Percentiles rank a stretch among this genome's conserved stretches.
Conservation (phyloP, 1,284 basidiomycete species). For the Anthracocystis setariae region DNA sequence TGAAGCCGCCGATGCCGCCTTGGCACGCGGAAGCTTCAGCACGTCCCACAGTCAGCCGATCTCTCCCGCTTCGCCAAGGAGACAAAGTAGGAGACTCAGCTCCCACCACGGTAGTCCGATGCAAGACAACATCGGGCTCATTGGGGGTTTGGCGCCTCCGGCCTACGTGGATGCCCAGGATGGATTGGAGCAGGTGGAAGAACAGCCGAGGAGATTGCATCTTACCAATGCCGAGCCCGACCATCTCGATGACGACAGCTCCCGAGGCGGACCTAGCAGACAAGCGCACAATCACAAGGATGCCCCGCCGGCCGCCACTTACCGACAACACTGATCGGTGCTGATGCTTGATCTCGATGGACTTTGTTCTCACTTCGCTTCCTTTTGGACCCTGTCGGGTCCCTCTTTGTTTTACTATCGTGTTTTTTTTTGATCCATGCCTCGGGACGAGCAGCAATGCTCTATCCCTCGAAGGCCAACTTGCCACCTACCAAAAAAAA, state of each 20-base stretch:
- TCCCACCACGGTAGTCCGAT: conserved; percentile 29
- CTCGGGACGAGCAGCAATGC: not conserved
- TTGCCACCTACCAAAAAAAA: too few relatives aligned
- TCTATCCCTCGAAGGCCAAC: conserved; percentile 3
- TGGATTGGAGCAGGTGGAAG: conserved; percentile 25
- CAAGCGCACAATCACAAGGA: conserved; percentile 37
- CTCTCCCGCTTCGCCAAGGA: conserved; percentile 26
- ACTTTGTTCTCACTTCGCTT: not conserved
- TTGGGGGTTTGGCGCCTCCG: conserved; percentile 25
- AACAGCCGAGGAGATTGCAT: conserved; percentile 31
- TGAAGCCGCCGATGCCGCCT: conserved; percentile 48
- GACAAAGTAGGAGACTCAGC: conserved; percentile 20
- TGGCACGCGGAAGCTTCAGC: conserved; percentile 23
- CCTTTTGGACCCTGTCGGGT: not conserved
- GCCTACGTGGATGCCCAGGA: conserved; percentile 48
- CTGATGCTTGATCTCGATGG: not conserved
- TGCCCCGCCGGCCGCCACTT: conserved; percentile 34
- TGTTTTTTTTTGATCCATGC: not conserved
- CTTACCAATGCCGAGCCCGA: conserved; percentile 47
- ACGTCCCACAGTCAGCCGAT: conserved; percentile 16
- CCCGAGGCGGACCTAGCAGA: conserved; percentile 25
- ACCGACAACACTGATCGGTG: conserved; percentile 16
- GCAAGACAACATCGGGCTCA: conserved; percentile 19
- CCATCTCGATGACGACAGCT: conserved; percentile 28
- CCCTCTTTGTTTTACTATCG: not conserved